These are phyloP conservation scores for Dendrobium officinale DNA, from an alignment of 106 monocot species.

Conservation along the genomic window DNA sequence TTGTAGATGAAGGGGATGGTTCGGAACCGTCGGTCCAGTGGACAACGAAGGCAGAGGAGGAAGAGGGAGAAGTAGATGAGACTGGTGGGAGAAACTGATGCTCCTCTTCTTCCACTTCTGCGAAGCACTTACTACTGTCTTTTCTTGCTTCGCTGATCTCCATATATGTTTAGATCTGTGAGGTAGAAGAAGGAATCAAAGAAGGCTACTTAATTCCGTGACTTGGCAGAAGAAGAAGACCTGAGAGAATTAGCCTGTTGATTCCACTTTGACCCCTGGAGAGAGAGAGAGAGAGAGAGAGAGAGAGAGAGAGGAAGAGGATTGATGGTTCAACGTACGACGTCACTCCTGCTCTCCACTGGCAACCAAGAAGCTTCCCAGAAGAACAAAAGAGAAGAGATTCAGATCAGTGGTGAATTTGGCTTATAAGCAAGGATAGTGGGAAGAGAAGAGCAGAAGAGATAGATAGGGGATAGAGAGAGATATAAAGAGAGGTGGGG, in stretches of 20 bases:
- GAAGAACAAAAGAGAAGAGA: neutral
- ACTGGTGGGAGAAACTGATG: neutral
- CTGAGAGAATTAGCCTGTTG: neutral
- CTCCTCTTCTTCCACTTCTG: neutral
- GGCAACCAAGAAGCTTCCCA: constrained; percentile 8
- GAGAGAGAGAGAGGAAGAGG: constrained; percentile 6
- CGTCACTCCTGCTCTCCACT: constrained; percentile 3
- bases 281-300: neutral
- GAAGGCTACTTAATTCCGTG: neutral
- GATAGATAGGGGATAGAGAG: neutral
- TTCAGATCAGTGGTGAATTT: neutral
- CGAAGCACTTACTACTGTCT: neutral
- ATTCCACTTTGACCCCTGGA: neutral
- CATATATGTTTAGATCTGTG: neutral
- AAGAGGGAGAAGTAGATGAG: neutral
- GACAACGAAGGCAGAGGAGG: neutral
- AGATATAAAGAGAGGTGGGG: neutral
- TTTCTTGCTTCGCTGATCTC: neutral
- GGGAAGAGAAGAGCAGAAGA: neutral
- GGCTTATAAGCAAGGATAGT: neutral
- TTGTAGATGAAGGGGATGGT: neutral
- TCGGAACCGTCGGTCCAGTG: neutral
- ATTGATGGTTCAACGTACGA: neutral
- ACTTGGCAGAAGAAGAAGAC: neutral
- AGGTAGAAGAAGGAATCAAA: neutral